Percentiles rank a stretch among this genome's conserved stretches.
phyloP scores from a whole-genome alignment of 2,329 filamentous ascomycete species.

The Periconia digitata region DNA sequence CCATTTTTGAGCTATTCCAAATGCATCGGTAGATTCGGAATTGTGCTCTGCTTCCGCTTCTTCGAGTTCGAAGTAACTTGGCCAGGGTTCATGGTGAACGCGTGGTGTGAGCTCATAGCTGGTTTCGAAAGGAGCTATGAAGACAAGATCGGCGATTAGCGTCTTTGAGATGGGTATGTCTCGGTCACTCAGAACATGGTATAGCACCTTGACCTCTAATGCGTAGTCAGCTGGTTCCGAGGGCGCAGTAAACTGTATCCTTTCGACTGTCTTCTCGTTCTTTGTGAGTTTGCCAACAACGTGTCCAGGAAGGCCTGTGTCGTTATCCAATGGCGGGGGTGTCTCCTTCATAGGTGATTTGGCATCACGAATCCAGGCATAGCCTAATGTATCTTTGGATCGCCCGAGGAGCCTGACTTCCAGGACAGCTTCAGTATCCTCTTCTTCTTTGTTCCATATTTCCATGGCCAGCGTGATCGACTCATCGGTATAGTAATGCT shows the following conservation, averaged over 20 bases:
- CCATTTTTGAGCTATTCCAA: conserved; percentile 80
- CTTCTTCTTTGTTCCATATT: conserved; percentile 80
- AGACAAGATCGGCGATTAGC: conserved; percentile 66
- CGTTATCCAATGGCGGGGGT: conserved; percentile 24
- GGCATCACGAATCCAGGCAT: conserved; percentile 49
- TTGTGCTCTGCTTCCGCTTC: conserved; percentile 37
- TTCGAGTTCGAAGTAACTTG: conserved; percentile 75
- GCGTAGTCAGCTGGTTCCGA: conserved; percentile 60
- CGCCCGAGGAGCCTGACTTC: conserved; percentile 68
- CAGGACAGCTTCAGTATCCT: conserved; percentile 70
- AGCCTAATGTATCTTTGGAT: conserved; percentile 48
- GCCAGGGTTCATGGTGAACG: conserved; percentile 78
- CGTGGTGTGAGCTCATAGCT: conserved; percentile 85
- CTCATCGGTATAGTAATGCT: conserved; percentile 87
- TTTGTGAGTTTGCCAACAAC: conserved; percentile 38
- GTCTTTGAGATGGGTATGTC: conserved; percentile 80
- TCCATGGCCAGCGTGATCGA: conserved; percentile 67
- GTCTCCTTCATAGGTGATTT: conserved; percentile 35
- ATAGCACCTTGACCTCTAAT: conserved; percentile 71
- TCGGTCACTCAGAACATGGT: conserved; percentile 76
- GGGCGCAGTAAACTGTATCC: conserved; percentile 45
- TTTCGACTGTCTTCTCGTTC: conserved; percentile 34
- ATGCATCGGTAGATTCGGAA: conserved; percentile 40
- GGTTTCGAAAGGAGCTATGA: conserved; percentile 85
- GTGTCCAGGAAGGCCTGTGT: conserved; percentile 40